phyloP scores from a whole-genome alignment of 441 rosid species.

The Omphalea diandra region DNA sequence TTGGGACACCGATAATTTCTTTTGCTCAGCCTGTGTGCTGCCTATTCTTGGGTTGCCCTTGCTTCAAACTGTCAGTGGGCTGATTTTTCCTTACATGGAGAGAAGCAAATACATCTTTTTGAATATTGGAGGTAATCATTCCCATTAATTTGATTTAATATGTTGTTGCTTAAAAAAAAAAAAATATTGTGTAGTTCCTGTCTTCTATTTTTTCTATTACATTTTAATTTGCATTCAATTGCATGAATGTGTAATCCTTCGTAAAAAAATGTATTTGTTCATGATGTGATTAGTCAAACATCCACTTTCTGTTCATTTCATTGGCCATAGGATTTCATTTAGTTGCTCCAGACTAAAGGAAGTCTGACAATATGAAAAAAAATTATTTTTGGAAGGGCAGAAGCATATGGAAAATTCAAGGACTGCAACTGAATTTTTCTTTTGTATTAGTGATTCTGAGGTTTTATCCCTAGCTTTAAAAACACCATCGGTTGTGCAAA shows the following conservation, averaged over 20 bases:
- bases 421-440: not conserved
- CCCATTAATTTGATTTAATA: too few relatives aligned
- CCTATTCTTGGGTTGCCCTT: not conserved
- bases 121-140: not conserved
- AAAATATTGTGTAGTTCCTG: not conserved
- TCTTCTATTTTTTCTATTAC: not conserved
- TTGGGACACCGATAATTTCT: not conserved
- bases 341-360: constrained; percentile 1
- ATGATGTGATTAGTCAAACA: not conserved
- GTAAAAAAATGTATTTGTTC: not conserved
- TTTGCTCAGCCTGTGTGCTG: not conserved
- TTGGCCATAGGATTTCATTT: constrained; percentile 19
- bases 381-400: constrained; percentile 8
- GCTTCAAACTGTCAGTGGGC: not conserved
- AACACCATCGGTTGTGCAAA: constrained; percentile 11
- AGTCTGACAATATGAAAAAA: not conserved
- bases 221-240: not conserved
- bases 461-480: constrained; percentile 14
- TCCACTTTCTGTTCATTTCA: not conserved
- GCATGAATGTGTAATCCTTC: not conserved
- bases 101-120: not conserved
- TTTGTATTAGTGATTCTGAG: constrained; percentile 4
- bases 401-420: constrained; percentile 15
- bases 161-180: too few relatives aligned
- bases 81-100: not conserved